A percentile compares a stretch with the other conserved stretches of the same genome.
Evolutionary conservation across 345 rosid genomes (phyloP).

Genomic region (Salix udensis): DNA sequence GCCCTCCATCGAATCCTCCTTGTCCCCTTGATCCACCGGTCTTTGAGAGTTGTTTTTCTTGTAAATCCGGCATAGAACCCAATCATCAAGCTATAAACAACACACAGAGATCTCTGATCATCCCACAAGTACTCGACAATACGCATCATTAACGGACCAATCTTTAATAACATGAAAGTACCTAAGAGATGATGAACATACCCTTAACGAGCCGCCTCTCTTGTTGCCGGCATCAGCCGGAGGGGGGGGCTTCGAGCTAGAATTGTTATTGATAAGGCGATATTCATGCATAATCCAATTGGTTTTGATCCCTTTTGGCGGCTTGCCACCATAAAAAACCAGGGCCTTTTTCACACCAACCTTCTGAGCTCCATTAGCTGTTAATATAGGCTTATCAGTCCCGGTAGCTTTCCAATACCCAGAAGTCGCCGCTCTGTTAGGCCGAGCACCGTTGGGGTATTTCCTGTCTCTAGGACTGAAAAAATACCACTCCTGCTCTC

Average conservation of each 20-base stretch:
- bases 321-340: conserved; percentile 92
- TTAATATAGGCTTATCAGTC: conserved; percentile 84
- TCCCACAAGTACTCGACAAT: neutral
- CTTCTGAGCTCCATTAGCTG: conserved; percentile 55
- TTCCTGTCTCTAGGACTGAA: conserved; percentile 93
- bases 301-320: conserved; percentile 94
- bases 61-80: conserved; percentile 75
- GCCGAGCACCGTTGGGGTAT: conserved; percentile 95
- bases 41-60: conserved; percentile 59
- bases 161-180: neutral
- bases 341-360: conserved; percentile 92
- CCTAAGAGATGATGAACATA: conserved; percentile 16
- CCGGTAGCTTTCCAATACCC: conserved; percentile 99
- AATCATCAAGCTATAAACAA: conserved; percentile 53
- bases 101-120: neutral
- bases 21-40: conserved; percentile 38
- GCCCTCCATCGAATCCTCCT: conserved; percentile 44
- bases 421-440: conserved; percentile 91
- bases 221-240: conserved; percentile 26
- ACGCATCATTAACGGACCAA: neutral
- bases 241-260: conserved; percentile 39
- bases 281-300: conserved; percentile 99
- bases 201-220: conserved; percentile 56
- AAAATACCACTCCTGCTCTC: conserved; percentile 96
- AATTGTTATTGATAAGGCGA: conserved; percentile 47